A percentile compares a stretch with the other conserved stretches of the same genome.
These are phyloP conservation scores for Epichloe typhina DNA, from an alignment of 2,329 filamentous ascomycete genomes.

Conservation along the genomic window DNA sequence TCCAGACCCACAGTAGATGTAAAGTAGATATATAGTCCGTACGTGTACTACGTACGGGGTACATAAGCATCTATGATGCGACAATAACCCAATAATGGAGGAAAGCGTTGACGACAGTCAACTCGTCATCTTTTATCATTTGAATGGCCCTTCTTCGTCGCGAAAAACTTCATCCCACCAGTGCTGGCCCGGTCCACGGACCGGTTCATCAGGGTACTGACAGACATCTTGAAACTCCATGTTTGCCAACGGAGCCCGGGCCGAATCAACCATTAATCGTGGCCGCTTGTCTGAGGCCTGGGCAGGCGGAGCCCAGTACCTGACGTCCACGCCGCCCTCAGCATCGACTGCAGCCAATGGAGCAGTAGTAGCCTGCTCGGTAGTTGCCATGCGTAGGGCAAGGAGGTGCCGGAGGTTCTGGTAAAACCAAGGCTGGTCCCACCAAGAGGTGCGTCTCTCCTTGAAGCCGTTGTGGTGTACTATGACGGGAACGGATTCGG, in stretches of 20 bases:
- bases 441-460: conserved; percentile 11
- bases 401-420: conserved; percentile 10
- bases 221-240: not conserved
- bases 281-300: not conserved
- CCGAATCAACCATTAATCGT: not conserved
- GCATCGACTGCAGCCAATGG: not conserved
- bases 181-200: not conserved
- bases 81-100: too few relatives aligned
- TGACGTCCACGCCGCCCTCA: not conserved
- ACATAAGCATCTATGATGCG: too few relatives aligned
- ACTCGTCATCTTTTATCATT: not conserved
- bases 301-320: conserved; percentile 2
- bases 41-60: too few relatives aligned
- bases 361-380: not conserved
- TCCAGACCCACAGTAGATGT: too few relatives aligned
- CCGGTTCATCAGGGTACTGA: not conserved
- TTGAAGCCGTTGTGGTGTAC: conserved; percentile 16
- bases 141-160: not conserved
- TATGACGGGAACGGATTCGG: conserved; percentile 10
- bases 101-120: not conserved
- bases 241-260: not conserved
- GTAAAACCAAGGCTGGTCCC: conserved; percentile 14
- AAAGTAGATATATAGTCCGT: too few relatives aligned
- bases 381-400: not conserved
- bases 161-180: conserved; percentile 1